Evolutionary conservation across 2,329 filamentous ascomycete genomes (phyloP).

Genomic region (Aspergillus sp.): DNA sequence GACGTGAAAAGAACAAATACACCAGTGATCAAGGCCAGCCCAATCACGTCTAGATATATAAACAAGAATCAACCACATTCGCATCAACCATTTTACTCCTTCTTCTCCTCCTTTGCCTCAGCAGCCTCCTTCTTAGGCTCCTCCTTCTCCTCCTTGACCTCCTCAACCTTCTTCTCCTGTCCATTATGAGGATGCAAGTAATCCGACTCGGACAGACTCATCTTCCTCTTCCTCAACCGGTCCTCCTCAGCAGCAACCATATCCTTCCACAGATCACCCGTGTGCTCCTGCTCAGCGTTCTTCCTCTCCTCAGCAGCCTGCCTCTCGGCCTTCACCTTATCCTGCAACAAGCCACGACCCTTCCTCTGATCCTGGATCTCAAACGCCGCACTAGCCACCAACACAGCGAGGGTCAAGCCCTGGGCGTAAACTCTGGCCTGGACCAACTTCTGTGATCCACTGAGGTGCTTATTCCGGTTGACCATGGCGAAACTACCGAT

Average conservation of each 20-base stretch:
- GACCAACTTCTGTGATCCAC: slow-evolving; percentile 80
- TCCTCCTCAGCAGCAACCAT: slow-evolving; percentile 53
- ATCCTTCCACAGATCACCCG: slow-evolving; percentile 85
- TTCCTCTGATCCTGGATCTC: slow-evolving; percentile 74
- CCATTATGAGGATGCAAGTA: slow-evolving; percentile 16
- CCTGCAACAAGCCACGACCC: slow-evolving; percentile 54
- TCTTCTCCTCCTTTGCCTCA: background rate
- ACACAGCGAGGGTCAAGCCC: slow-evolving; percentile 79
- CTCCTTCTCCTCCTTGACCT: slow-evolving; percentile 9
- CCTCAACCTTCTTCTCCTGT: slow-evolving; percentile 11
- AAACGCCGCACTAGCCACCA: slow-evolving; percentile 79
- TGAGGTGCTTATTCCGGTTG: slow-evolving; percentile 73
- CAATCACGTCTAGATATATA: background rate
- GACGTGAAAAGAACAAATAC: background rate
- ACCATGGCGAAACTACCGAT: slow-evolving; percentile 72
- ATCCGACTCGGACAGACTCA: slow-evolving; percentile 36
- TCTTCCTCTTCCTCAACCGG: slow-evolving; percentile 45
- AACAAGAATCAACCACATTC: background rate
- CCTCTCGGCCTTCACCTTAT: slow-evolving; percentile 68
- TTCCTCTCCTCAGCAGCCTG: slow-evolving; percentile 73
- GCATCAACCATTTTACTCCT: background rate
- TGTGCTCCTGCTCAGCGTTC: slow-evolving; percentile 66
- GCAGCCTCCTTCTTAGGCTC: slow-evolving; percentile 8
- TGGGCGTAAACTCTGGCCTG: slow-evolving; percentile 95
- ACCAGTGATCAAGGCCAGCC: background rate